Evolutionary conservation across 257 asterid species (phyloP), one percentile per base, ranked within the genome.

Genomic region (Gardenia jasminoides): DNA sequence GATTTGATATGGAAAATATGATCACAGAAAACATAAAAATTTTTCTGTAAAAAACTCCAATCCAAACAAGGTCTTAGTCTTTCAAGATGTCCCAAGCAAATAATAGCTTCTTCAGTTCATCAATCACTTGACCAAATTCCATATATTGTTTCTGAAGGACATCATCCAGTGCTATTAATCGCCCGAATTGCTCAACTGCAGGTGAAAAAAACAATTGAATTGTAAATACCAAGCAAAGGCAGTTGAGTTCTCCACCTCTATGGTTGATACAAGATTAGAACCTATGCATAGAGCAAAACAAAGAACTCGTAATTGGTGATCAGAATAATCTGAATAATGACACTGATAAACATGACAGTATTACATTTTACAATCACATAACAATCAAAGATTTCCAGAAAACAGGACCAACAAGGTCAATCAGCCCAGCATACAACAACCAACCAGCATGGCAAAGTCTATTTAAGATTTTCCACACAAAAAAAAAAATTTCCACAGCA

Each of bases 381-480:
- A 52, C 76, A 78, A 10, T 70, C 68, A 28, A 68, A 2, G 70
- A 43, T 31, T 31, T 10, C n/a, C 36, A 56, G 48, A 72, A 58
- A 59, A 46, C 46, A 50, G n/a, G 44, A 65, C 76, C 67, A 19
- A 39, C 12, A 46, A 44, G 10, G 75, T 54, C 19, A 2, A 69
- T 10, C 67, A 48, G 58, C 48, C 66, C 70, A 80, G 30, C 71
- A 61, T n/a, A 50, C 48, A 50, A 56, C 30, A 67, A 67, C 46
- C 17, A 58, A 59, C 58, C 80, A 54, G 36, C n/a, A 43, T 39
- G 28, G 36, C 43, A 65, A 10, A 26, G 31, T 36, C 43, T 44
- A 65, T 20, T 50, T 77, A 19, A 19, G 54, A 77, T 54, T 43
- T 65, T 47, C 48, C 68, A 64, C 62, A 22, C 44, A 30, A 4